A percentile compares a stretch with the other conserved stretches of the same genome.
Evolutionary conservation across 345 rosid genomes (phyloP).

Genomic region (Eucalyptus marginata): DNA sequence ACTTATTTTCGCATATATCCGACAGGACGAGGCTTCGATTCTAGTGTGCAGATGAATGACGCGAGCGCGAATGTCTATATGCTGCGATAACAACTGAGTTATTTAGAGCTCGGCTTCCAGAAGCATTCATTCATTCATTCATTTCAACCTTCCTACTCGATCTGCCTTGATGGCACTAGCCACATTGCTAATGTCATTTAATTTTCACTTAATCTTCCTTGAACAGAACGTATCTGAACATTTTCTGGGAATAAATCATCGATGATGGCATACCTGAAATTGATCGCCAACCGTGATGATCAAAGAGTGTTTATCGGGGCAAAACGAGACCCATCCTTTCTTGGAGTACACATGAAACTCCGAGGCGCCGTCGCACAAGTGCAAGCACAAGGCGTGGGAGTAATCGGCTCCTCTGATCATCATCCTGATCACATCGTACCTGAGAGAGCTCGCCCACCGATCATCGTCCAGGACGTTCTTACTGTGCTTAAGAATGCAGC

Average conservation of each 20-base stretch:
- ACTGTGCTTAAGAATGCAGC: constrained; percentile 39
- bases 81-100: not conserved
- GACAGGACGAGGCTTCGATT: not conserved
- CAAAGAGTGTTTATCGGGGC: constrained; percentile 48
- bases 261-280: constrained; percentile 28
- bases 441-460: constrained; percentile 2
- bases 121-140: not conserved
- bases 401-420: constrained; percentile 59
- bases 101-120: not conserved
- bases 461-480: constrained; percentile 9
- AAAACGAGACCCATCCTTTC: constrained; percentile 78
- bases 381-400: constrained; percentile 61
- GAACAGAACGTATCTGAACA: not conserved
- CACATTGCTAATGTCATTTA: not conserved
- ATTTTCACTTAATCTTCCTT: not conserved
- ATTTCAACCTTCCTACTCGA: not conserved
- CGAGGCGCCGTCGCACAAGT: constrained; percentile 31
- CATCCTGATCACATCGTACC: constrained; percentile 73
- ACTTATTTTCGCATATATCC: not conserved
- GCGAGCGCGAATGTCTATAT: not conserved
- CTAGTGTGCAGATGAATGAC: not conserved
- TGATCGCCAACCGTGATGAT: constrained; percentile 72
- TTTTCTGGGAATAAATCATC: not conserved
- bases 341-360: constrained; percentile 84
- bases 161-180: not conserved